phyloP scores from a whole-genome alignment of 2,329 filamentous ascomycete genomes.

The Talaromyces sp. region DNA sequence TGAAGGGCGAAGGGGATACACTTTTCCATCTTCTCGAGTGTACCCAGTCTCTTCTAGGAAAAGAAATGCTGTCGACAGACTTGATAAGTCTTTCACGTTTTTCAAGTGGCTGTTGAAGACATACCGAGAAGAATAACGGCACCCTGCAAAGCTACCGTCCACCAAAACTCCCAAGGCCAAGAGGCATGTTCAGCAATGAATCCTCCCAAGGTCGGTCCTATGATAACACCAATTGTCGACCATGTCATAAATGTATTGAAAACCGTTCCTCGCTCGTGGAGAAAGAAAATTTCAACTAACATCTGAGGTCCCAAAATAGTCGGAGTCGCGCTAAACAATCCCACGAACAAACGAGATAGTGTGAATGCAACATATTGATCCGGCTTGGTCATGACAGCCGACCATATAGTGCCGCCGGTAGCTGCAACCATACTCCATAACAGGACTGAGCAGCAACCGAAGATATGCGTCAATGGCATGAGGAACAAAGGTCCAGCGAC shows the following conservation, averaged over 20 bases:
- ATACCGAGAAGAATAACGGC: constrained; percentile 10
- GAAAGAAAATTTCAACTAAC: constrained; percentile 18
- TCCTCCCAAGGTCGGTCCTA: constrained; percentile 17
- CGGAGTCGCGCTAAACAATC: constrained; percentile 14
- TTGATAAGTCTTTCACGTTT: too few species aligned
- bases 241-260: constrained; percentile 18
- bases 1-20: constrained; percentile 11
- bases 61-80: constrained; percentile 1
- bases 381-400: constrained; percentile 15
- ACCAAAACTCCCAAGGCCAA: constrained; percentile 20
- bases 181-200: constrained; percentile 17
- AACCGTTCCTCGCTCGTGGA: constrained; percentile 18
- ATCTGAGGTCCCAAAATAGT: constrained; percentile 18
- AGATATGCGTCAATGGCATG: constrained; percentile 18
- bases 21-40: constrained; percentile 10
- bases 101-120: background rate
- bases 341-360: constrained; percentile 19
- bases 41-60: constrained; percentile 18
- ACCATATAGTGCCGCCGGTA: constrained; percentile 17
- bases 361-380: constrained; percentile 18
- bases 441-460: constrained; percentile 16
- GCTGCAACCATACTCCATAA: constrained; percentile 17
- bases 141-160: constrained; percentile 16
- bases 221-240: constrained; percentile 1
- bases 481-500: constrained; percentile 10